Evolutionary conservation across 75 land plant species (phyloP), one percentile per base, ranked within the genome.

Genomic region (Isoetes taiwanensis): DNA sequence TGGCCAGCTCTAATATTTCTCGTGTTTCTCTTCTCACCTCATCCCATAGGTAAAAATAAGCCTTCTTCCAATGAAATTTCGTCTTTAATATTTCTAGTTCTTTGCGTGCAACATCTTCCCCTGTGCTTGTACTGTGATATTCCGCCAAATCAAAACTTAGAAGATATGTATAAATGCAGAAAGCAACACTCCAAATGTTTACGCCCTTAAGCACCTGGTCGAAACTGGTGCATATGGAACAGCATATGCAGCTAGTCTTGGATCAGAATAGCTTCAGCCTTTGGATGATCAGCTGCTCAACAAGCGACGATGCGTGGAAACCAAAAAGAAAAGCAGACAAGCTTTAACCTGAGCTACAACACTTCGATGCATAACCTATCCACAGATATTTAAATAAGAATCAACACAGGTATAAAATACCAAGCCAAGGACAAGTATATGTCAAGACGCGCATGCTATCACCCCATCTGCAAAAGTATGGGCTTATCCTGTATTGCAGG

Each of bases 391-490:
- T n/a, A n/a, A 4, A 35, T 19, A 56, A 56, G 30, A 2, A 40
- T n/a, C n/a, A n/a, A n/a, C n/a, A n/a, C n/a, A n/a, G n/a, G n/a
- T n/a, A n/a, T n/a, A n/a, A n/a, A n/a, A n/a, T 81, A 93, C 98
- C 98, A 43, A 95, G 96, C 90, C 94, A 93, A 2, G 98, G 98
- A 37, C 89, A 81, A 2, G 98, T 93, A 60, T 93, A 93, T 11
- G 98, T 72, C 62, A 87, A 56, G 33, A 87, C 79, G 29, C 98
- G 85, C 98, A 93, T 93, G 57, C 79, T 69, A 35, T 87, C 89
- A 60, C 98, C 90, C 98, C 98, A 93, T 68, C 98, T 74, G 67
- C 98, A 93, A 62, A 93, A 93, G 57, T 64, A 93, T 28, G 98
- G 98, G 64, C 98, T 93, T 31, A 93, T 82, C 66, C 77, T 84